Evolutionary conservation across 1,284 basidiomycete species (phyloP), one percentile per base, ranked within the genome.

Genomic region (Ustilago nuda): DNA sequence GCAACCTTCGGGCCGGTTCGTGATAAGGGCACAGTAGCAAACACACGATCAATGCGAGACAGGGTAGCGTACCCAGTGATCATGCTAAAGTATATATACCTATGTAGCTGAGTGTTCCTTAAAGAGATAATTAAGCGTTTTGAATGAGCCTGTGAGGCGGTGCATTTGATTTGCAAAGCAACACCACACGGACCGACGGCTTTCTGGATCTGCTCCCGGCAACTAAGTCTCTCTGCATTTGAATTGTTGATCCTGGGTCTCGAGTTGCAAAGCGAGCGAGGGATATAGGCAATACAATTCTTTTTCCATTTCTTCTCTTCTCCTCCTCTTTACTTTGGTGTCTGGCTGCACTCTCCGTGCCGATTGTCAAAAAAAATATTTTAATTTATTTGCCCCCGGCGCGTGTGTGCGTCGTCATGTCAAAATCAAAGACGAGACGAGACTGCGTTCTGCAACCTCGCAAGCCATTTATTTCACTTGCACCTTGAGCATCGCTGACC

Each of bases 351-450:
- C 6, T 30, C 37, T 58, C 17, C 43, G 35, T 39, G 13, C 58
- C 27, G 58, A 13, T 19, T 60, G 35, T 48, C 30, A 30, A 43
- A 12, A 32, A 19, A 55, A 50, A 32, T 6, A 55, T 30, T 50
- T 27, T 7, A 37, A 30, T 43, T 60, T 41, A 41, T 50, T 50
- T 52, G 48, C 54, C 51, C 59, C 59, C 51, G 30, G 51, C 27
- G 59, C 51, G 59, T 13, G 51, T 61, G 50, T 45, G 59, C 59
- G 54, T 63, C 54, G 61, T 30, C 41, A 11, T 39, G 45, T n/a
- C 43, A 45, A 45, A 19, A 15, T 41, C 39, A 17, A 41, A 6
- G 17, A 17, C 11, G 39, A 41, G 39, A 15, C 39, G 39, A 41
- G 13, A 13, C 39, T n/a, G 43, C n/a, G 43, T 19, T 45, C 45